Percentiles rank a stretch among this genome's conserved stretches.
phyloP scores from a whole-genome alignment of 2,329 filamentous ascomycete species.

The Elsinoe perseae region DNA sequence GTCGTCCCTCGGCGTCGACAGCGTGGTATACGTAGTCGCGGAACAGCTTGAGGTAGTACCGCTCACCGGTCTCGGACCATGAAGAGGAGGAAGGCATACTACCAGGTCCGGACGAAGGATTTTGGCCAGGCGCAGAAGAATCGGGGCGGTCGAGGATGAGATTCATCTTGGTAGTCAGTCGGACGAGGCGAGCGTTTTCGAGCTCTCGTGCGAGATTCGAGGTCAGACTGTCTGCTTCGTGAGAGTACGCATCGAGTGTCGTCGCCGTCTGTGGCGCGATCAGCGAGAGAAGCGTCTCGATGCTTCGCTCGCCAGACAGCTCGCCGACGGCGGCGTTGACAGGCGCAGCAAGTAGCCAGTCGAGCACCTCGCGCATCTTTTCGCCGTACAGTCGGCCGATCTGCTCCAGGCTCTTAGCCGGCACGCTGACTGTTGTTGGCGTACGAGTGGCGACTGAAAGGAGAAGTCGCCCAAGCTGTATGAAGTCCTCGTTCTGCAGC shows the following conservation, averaged over 20 bases:
- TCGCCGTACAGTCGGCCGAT: conserved; percentile 68
- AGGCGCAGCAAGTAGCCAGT: conserved; percentile 69
- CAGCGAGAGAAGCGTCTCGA: conserved; percentile 69
- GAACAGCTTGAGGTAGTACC: conserved; percentile 90
- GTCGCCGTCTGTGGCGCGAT: conserved; percentile 71
- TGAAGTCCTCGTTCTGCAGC: conserved; percentile 78
- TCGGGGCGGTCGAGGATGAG: conserved; percentile 86
- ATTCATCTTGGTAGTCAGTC: conserved; percentile 74
- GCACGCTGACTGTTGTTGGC: conserved; percentile 46
- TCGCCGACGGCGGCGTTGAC: conserved; percentile 3
- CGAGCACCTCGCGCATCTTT: conserved; percentile 69
- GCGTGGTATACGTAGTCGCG: conserved; percentile 97
- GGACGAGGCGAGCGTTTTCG: conserved; percentile 79
- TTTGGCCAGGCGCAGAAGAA: conserved; percentile 56
- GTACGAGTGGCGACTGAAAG: conserved; percentile 64
- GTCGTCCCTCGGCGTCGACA: conserved; percentile 74
- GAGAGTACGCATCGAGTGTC: conserved; percentile 70
- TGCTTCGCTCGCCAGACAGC: conserved; percentile 51
- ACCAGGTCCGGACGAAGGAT: conserved; percentile 28
- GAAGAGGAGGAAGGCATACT: conserved; percentile 26
- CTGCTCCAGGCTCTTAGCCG: conserved; percentile 65
- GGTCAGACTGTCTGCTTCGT: conserved; percentile 66
- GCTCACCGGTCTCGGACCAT: conserved; percentile 89
- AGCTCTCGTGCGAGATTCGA: conserved; percentile 70
- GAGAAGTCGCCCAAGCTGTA: conserved; percentile 75